phyloP scores from a whole-genome alignment of 495 filamentous ascomycete species.

The Podospora comata region DNA sequence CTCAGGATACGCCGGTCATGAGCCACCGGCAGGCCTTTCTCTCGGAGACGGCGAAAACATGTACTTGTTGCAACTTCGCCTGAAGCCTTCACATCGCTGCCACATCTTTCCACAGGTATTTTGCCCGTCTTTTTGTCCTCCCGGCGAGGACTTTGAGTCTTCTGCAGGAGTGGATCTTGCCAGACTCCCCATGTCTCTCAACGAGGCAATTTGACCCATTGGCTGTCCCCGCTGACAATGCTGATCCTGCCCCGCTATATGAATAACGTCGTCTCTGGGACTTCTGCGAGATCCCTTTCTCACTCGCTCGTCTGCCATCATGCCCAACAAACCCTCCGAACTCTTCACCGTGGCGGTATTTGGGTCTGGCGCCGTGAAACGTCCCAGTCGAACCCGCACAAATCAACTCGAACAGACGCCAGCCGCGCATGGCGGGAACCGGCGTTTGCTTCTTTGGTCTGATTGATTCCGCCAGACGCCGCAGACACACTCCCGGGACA shows the following conservation, averaged over 20 bases:
- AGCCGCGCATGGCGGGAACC: slow-evolving; percentile 11
- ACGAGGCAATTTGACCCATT: neutral
- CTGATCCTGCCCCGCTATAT: slow-evolving; percentile 12
- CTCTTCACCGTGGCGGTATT: neutral
- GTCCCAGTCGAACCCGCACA: neutral
- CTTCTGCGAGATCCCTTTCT: neutral
- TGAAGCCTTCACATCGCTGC: neutral
- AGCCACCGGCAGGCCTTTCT: neutral
- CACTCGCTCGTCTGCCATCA: neutral
- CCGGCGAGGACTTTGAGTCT: neutral
- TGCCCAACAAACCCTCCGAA: neutral
- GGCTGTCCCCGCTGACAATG: neutral
- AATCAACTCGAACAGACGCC: slow-evolving; percentile 17
- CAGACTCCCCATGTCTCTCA: neutral
- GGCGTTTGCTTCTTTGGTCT: neutral
- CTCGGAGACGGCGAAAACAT: neutral
- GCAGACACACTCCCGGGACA: slow-evolving; percentile 9
- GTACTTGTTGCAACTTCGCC: neutral
- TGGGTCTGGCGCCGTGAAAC: neutral
- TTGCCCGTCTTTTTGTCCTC: neutral
- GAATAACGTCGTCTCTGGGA: neutral
- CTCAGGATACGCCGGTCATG: neutral
- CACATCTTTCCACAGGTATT: neutral
- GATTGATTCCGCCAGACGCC: slow-evolving; percentile 7
- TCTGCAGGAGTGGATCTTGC: neutral